Percentiles rank a stretch among this genome's conserved stretches.
Conservation (phyloP, 495 filamentous ascomycete genomes). For the Tuber indicum region DNA sequence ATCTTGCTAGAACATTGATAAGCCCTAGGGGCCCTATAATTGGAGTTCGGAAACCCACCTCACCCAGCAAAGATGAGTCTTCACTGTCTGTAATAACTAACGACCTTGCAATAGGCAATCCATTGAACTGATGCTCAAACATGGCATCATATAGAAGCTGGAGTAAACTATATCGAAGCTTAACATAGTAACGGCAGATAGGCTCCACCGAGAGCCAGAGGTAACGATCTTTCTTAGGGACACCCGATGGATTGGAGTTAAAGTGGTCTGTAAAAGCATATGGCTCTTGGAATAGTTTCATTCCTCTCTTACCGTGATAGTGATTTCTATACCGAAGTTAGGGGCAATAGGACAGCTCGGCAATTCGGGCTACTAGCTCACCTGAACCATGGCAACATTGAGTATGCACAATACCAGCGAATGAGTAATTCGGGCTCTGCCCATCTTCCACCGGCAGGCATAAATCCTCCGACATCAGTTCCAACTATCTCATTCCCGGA, state of each 20-base stretch:
- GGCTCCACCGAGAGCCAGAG: constrained; percentile 23
- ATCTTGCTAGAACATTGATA: constrained; percentile 11
- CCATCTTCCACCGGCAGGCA: background rate
- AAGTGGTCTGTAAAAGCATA: constrained; percentile 14
- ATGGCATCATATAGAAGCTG: constrained; percentile 39
- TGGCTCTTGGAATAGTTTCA: constrained; percentile 18
- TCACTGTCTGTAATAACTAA: constrained; percentile 18
- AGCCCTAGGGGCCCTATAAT: background rate
- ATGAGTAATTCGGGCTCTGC: constrained; percentile 34
- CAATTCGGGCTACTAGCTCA: background rate
- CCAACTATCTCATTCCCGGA: constrained; percentile 27
- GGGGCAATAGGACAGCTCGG: background rate
- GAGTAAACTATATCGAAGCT: constrained; percentile 34
- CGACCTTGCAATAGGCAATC: constrained; percentile 34
- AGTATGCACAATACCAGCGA: constrained; percentile 34
- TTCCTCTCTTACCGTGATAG: constrained; percentile 11
- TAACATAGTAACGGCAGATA: constrained; percentile 30
- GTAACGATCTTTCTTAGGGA: background rate
- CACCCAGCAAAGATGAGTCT: constrained; percentile 13
- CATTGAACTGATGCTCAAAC: constrained; percentile 38
- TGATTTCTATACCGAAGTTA: constrained; percentile 11
- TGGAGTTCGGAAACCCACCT: background rate
- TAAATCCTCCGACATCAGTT: constrained; percentile 36
- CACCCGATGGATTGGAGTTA: constrained; percentile 2
- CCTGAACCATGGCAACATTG: constrained; percentile 36